phyloP scores from a whole-genome alignment of 345 rosid species.

The Odontarrhena argentea region DNA sequence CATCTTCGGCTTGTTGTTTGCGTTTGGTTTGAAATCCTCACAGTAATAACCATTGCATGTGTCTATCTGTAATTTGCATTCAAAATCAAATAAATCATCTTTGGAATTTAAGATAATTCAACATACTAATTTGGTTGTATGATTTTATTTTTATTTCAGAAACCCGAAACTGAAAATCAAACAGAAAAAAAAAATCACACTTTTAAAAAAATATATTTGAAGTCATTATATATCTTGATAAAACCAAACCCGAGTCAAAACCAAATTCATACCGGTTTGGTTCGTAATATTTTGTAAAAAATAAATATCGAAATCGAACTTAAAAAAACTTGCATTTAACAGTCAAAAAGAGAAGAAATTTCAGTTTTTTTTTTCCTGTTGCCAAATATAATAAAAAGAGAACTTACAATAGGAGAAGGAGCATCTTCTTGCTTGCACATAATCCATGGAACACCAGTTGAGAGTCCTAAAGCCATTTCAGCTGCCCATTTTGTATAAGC shows the following conservation, averaged over 20 bases:
- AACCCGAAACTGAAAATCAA: no score
- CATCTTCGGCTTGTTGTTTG: conserved; percentile 74
- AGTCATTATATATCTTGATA: no score
- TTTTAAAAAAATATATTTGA: no score
- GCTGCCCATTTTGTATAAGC: conserved; percentile 88
- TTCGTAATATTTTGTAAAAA: no score
- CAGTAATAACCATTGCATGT: conserved; percentile 94
- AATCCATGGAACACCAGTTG: conserved; percentile 96
- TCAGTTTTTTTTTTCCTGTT: not conserved
- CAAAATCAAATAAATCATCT: not conserved
- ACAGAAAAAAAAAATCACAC: no score
- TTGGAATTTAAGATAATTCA: not conserved
- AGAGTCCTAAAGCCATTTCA: conserved; percentile 83
- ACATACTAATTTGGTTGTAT: no score
- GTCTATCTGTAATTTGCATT: conserved; percentile 56
- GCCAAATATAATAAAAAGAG: conserved; percentile 22
- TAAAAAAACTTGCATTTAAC: no score
- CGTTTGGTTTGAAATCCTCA: conserved; percentile 67
- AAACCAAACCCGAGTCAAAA: no score
- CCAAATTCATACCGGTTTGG: no score
- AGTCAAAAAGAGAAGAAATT: not conserved
- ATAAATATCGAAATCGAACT: not conserved
- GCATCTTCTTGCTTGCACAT: conserved; percentile 99
- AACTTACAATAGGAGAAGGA: conserved; percentile 79
- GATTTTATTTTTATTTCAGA: no score